Conservation (phyloP, 2,329 filamentous ascomycete genomes). For the Colletotrichum brevisporum region DNA sequence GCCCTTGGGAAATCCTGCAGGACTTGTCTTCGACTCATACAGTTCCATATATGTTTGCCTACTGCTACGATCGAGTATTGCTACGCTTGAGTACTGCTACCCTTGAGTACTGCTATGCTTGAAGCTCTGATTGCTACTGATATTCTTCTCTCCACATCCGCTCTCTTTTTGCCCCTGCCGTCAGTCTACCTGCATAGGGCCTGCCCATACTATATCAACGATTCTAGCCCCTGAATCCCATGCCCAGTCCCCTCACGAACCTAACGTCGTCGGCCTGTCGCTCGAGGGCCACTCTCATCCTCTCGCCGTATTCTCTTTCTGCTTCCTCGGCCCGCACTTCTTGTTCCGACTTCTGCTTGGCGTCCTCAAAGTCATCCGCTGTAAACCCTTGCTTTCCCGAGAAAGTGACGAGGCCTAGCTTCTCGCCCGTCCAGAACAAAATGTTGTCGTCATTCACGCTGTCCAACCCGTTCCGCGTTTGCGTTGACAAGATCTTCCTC, state of each 20-base stretch:
- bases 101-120: neutral
- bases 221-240: constrained; percentile 29
- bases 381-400: constrained; percentile 65
- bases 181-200: neutral
- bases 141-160: neutral
- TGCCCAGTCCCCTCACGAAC: constrained; percentile 77
- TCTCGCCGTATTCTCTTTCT: constrained; percentile 74
- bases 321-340: constrained; percentile 66
- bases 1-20: too few relatives aligned
- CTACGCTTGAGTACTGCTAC: too few relatives aligned
- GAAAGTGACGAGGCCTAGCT: constrained; percentile 80
- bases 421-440: constrained; percentile 90
- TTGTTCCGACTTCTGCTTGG: constrained; percentile 57
- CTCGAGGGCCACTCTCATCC: constrained; percentile 82
- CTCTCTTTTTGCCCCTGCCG: neutral
- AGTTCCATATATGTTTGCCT: too few relatives aligned
- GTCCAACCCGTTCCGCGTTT: constrained; percentile 49
- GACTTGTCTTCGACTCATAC: too few relatives aligned
- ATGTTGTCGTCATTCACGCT: constrained; percentile 74
- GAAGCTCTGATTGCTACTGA: constrained; percentile 12
- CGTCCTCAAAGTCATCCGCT: constrained; percentile 66
- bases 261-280: constrained; percentile 84
- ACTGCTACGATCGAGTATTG: too few relatives aligned
- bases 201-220: neutral
- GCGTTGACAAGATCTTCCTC: constrained; percentile 81